Evolutionary conservation across 441 rosid genomes (phyloP).

Genomic region (Populus trichocarpa): DNA sequence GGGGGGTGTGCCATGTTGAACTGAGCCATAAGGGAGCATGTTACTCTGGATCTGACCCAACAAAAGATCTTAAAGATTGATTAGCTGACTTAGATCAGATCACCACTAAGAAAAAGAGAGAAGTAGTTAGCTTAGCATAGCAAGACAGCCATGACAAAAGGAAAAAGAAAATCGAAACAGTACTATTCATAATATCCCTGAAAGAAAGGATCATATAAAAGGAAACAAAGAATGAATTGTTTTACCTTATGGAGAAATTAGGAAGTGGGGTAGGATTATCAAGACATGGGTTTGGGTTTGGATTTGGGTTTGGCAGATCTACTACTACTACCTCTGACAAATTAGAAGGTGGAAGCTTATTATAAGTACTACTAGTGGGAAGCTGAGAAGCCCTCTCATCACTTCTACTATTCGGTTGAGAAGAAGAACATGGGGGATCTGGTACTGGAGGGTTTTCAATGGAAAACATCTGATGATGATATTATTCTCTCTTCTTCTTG

Average conservation of each 20-base stretch:
- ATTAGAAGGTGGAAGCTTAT: not conserved
- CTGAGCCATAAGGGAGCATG: constrained; percentile 26
- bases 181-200: constrained; percentile 13
- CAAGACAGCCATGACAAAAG: constrained; percentile 19
- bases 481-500: constrained; percentile 69
- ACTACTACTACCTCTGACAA: constrained; percentile 17
- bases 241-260: constrained; percentile 88
- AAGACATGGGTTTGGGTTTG: constrained; percentile 22
- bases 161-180: not conserved
- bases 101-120: constrained; percentile 9
- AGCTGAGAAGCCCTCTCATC: constrained; percentile 43
- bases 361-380: constrained; percentile 17
- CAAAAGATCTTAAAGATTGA: constrained; percentile 18
- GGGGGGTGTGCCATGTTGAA: constrained; percentile 29
- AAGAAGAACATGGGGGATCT: constrained; percentile 65
- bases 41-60: constrained; percentile 52
- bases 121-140: constrained; percentile 10
- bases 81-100: constrained; percentile 8
- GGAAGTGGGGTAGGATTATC: constrained; percentile 40
- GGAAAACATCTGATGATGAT: constrained; percentile 95
- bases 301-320: constrained; percentile 46
- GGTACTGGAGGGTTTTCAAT: constrained; percentile 64
- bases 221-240: not conserved
- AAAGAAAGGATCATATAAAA: constrained; percentile 7
- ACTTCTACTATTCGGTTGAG: constrained; percentile 34